Percentiles rank a stretch among this genome's conserved stretches.
phyloP scores from a whole-genome alignment of 495 filamentous ascomycete genomes.

The Aspergillus carlsbadensis region DNA sequence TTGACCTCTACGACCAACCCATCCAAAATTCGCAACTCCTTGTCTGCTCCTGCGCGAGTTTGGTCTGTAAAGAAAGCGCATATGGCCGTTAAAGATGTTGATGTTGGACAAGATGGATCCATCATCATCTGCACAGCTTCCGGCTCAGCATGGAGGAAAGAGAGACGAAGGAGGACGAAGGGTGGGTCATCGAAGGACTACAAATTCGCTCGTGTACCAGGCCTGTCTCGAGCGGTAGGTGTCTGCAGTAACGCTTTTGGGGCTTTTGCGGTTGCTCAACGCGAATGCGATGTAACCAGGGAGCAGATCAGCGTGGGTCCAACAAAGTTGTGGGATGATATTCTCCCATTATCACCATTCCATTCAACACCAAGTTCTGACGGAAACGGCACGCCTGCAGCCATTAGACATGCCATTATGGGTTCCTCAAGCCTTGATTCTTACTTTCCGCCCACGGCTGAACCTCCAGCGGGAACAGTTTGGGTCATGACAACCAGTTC shows the following conservation, averaged over 20 bases:
- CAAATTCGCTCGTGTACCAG: constrained; percentile 88
- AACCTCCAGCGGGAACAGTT: constrained; percentile 33
- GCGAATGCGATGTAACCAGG: constrained; percentile 78
- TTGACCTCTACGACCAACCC: constrained; percentile 84
- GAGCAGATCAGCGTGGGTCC: constrained; percentile 66
- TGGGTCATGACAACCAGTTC: constrained; percentile 58
- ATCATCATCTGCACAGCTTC: constrained; percentile 92
- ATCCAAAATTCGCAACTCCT: constrained; percentile 73
- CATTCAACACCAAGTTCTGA: constrained; percentile 22
- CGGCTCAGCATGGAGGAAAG: constrained; percentile 86
- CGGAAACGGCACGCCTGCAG: constrained; percentile 19
- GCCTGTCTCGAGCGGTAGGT: constrained; percentile 75
- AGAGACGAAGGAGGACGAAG: constrained; percentile 78
- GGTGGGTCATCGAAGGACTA: constrained; percentile 71
- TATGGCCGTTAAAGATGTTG: constrained; percentile 84
- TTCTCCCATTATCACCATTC: constrained; percentile 68
- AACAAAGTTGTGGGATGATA: constrained; percentile 69
- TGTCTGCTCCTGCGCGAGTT: constrained; percentile 71
- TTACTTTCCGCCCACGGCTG: constrained; percentile 39
- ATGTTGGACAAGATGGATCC: constrained; percentile 88
- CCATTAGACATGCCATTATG: constrained; percentile 47
- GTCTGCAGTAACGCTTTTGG: constrained; percentile 87
- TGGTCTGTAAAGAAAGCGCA: constrained; percentile 79
- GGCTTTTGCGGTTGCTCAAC: constrained; percentile 82
- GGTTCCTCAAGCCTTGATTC: constrained; percentile 56